phyloP scores from a whole-genome alignment of 1,284 basidiomycete species.

The Irpex rosettiformis region DNA sequence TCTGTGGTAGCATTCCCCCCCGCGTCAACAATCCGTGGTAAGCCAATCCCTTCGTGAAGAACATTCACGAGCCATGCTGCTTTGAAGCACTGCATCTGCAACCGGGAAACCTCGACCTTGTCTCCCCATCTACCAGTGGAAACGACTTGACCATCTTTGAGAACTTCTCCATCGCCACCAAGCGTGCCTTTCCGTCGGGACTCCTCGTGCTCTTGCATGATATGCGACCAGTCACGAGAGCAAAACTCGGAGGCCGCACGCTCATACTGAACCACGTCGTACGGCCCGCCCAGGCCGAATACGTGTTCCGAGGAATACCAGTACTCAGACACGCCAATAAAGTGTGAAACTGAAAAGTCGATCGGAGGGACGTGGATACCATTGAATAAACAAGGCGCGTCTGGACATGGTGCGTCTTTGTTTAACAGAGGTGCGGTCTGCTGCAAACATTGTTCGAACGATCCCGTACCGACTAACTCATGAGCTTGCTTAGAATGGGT shows the following conservation, averaged over 20 bases:
- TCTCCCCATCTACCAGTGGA: constrained; percentile 68
- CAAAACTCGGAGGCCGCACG: constrained; percentile 90
- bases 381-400: constrained; percentile 92
- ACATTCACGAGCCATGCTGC: constrained; percentile 98
- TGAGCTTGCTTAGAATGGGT: constrained; percentile 49
- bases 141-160: constrained; percentile 55
- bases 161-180: constrained; percentile 56
- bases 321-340: constrained; percentile 98
- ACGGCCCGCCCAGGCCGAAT: constrained; percentile 91
- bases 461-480: constrained; percentile 83
- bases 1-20: constrained; percentile 68
- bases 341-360: constrained; percentile 87
- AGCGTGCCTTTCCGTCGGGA: constrained; percentile 43
- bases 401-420: constrained; percentile 80
- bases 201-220: constrained; percentile 66
- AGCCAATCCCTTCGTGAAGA: constrained; percentile 92
- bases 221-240: constrained; percentile 72
- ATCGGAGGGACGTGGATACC: constrained; percentile 93
- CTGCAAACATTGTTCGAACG: constrained; percentile 82
- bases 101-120: constrained; percentile 75
- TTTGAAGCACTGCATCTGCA: constrained; percentile 99
- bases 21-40: constrained; percentile 87
- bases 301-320: constrained; percentile 99
- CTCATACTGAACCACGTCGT: constrained; percentile 96
- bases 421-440: constrained; percentile 80